Evolutionary conservation across 106 monocot genomes (phyloP), one percentile per base, ranked within the genome.

Genomic region (Dioscorea zingiberensis): DNA sequence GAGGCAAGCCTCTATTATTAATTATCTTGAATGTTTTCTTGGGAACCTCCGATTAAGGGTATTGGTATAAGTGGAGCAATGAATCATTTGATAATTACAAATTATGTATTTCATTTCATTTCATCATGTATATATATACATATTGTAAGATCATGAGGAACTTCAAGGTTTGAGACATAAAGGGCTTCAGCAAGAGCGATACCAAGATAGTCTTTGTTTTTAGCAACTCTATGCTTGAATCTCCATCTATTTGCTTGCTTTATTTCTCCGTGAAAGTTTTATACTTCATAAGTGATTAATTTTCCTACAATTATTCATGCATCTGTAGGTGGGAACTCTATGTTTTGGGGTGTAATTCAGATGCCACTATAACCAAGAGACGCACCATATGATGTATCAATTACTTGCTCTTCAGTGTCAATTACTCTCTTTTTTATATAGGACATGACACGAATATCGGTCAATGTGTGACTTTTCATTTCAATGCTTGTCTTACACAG

Each of bases 291-390:
- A 84, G 86, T n/a, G 75, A 55, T 13, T 9, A 13, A 28, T 45
- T 15, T 21, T 24, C 14, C 66, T 64, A 71, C 63, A 48, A 58
- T 73, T 17, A 55, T 15, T 84, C 83, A 91, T 55, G 79, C 73
- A 26, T 73, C 54, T 1, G 81, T 66, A 13, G 77, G 73, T 45
- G 84, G 97, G 47, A 86, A 89, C 16, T 63, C 56, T 16, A 59
- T 44, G 12, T 28, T 44, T 25, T 73, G 30, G 19, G 59, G 65
- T 55, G 64, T 66, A 44, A 25, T 32, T 22, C 25, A 57, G 8
- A 98, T 61, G 58, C 74, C 73, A 64, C 89, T 67, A 47, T 86
- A 84, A 14, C 97, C 92, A 21, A 98, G 74, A 59, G 85, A 86
- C 60, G 88, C 83, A 21, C 46, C 21, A 53, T 80, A 98, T 22